Evolutionary conservation across 345 rosid genomes (phyloP), one percentile per base, ranked within the genome.

Genomic region (Trapa bicornis): DNA sequence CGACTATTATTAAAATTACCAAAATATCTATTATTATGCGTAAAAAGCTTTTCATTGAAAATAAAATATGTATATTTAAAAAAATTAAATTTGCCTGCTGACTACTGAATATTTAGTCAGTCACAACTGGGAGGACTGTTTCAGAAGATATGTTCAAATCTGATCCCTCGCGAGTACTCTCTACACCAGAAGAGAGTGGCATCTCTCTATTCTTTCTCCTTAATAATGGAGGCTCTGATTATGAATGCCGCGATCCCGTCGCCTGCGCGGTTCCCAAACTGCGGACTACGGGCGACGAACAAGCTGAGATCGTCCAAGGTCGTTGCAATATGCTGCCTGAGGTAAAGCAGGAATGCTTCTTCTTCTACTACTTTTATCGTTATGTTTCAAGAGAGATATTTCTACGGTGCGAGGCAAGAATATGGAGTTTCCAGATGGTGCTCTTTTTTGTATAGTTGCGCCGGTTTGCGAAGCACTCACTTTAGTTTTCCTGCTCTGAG

Each of bases 171-270:
- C 60, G 60, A 22, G 60, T 7, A 22, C 33, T 33, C 42, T 65
- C 52, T 22, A 13, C 39, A 5, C 29, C 14, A 15, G 48, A 43
- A 39, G 66, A 41, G 6, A 41, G 43, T 41, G 17, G 9, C 16
- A 4, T 32, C 22, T 3, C 60, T 29, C 15, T 15, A 22, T 17
- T 45, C 58, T 45, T 13, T 39, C 58, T 4, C 2, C 1, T 3
- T 8, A 58, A 47, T 29, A 37, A 73, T 78, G 78, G 78, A 67
- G 38, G 35, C 81, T 73, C 52, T 75, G 66, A 50, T 75, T 64
- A 57, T 75, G 35, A 79, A 61, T 66, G 70, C 79, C 6, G 70
- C 70, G 61, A 78, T 72, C 38, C 79, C 70, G 43, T 65, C 72
- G 52, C 71, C 72, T 64, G 47, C 29, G 67, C 68, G 43, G 43